Base-by-base conservation (phyloP, 768 basidiomycete species). In the Xerocomellus dryophilus region DNA sequence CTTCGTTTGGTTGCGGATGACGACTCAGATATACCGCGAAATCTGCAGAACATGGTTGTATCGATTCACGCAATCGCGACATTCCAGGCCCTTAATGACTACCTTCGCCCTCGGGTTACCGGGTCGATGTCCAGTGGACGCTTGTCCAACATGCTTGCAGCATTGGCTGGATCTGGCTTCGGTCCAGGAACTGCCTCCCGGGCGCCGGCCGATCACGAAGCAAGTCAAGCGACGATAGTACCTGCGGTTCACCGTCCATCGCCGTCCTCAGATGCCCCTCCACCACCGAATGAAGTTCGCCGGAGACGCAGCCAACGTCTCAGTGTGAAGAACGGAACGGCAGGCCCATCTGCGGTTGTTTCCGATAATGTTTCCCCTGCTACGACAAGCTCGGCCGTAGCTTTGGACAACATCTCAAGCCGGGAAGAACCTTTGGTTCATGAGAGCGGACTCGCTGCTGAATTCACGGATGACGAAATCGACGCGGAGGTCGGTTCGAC, bases 11-110 rank as follows among this genome's bases (percentile, higher is more conserved):
- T 91, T n/a, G 93, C 94, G 1, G 86, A 86, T 10, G 93, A 97
- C 48, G 91, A 90, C 32, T 83, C 89, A 0, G 93, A 94, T 60
- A 81, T 96, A 20, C 96, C 97, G 17, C 84, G 87, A 50, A 87
- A 81, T 65, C 74, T 91, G 32, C 88, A 88, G 64, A 94, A 92
- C 61, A 90, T 98, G 65, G 91, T 93, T 36, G 91, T 98, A 20
- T 98, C 95, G 7, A 98, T 98, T 56, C 96, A 98, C 66, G 96
- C 95, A 7, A 97, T 98, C 57, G 96, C 97, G 1, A 98, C 94
- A 1, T 93, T 98, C 81, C 93, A 97, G 68, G 94, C 96, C 1
- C 79, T 98, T 29, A 92, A 97, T 64, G 95, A 97, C 69, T 99
- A 98, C 68, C 81, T 98, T 12, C 87, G 93, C 1, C 96, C 96